These are phyloP conservation scores for Chaetomidium leptoderma DNA, from an alignment of 495 filamentous ascomycete genomes.

Conservation along the genomic window DNA sequence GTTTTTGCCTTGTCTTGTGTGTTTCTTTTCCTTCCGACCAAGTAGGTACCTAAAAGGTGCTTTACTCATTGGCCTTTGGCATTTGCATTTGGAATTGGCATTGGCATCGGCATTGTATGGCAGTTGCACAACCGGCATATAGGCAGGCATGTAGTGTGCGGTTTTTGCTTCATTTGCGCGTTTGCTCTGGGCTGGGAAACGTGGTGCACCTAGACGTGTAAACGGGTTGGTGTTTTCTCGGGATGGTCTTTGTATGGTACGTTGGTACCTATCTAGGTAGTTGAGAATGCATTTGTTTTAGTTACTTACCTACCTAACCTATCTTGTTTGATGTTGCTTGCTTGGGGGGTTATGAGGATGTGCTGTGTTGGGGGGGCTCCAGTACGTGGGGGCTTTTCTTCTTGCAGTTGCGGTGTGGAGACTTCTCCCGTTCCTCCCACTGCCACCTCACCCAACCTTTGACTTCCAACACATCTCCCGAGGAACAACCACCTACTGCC, in stretches of 20 bases:
- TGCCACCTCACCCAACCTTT: too few species aligned
- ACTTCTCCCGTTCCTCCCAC: too few species aligned
- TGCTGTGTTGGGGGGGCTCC: too few species aligned
- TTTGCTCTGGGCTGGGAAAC: not conserved
- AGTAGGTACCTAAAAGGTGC: too few species aligned
- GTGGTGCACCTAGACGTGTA: not conserved
- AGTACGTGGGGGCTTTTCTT: too few species aligned
- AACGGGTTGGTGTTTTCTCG: not conserved
- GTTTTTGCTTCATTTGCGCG: not conserved
- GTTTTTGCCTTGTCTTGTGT: not conserved
- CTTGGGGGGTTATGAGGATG: too few species aligned
- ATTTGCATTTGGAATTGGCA: not conserved
- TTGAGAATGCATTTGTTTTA: not conserved
- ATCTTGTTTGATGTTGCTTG: too few species aligned
- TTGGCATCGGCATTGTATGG: constrained; percentile 1
- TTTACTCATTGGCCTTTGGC: not conserved
- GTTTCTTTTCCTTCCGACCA: not conserved
- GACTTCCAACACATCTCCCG: not conserved
- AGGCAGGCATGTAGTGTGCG: not conserved
- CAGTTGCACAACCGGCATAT: not conserved
- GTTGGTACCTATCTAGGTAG: not conserved
- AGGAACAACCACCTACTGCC: not conserved
- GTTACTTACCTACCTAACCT: too few species aligned
- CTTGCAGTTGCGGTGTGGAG: not conserved
- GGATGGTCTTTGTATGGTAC: not conserved